Evolutionary conservation across 805 yeast species (phyloP), one percentile per base, ranked within the genome.

Genomic region (Candida pseudoglaebosa): DNA sequence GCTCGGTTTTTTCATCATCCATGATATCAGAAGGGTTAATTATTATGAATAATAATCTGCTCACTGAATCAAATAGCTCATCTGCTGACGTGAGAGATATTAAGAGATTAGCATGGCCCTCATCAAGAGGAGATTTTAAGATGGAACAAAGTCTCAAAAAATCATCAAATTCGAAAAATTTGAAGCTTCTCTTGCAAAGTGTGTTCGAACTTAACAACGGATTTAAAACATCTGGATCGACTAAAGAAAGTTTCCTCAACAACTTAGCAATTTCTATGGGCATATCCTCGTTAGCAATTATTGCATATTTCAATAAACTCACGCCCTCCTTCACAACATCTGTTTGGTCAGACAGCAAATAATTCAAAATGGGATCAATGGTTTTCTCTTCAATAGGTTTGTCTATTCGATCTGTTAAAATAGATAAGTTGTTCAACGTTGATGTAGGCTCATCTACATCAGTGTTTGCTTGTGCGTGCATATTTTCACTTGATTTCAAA

Each of bases 321-420:
- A 70, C 48, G 4, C 73, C 75, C 44, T 68, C 72, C 1, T 38
- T 41, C 5, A 61, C 48, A 32, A 59, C 47, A 5, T 53, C 58
- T 2, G 52, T 46, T 28, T 59, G 58, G 15, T 55, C 42, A 1
- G 73, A 68, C 4, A 62, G 51, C 26, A 67, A 46, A 35, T 62
- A 65, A 38, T 57, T 58, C 18, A 65, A 38, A 8, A 68, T 63
- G 4, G 70, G 68, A 37, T 67, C 73, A 4, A 43, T 45, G 20
- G 51, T 54, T 22, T 48, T 46, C 33, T 53, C 56, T 45, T 18
- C 5, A 6, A 8, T n/a, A 8, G 19, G 12, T 19, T 32, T 10
- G 14, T 4, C 26, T 8, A 14, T 13, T 17, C 10, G 26, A 8
- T 22, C 26, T 8, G 26, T 22, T 8, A 22, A 12, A 12, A 22